Evolutionary conservation across 345 rosid genomes (phyloP), one percentile per base, ranked within the genome.

Genomic region (Geranium brycei): DNA sequence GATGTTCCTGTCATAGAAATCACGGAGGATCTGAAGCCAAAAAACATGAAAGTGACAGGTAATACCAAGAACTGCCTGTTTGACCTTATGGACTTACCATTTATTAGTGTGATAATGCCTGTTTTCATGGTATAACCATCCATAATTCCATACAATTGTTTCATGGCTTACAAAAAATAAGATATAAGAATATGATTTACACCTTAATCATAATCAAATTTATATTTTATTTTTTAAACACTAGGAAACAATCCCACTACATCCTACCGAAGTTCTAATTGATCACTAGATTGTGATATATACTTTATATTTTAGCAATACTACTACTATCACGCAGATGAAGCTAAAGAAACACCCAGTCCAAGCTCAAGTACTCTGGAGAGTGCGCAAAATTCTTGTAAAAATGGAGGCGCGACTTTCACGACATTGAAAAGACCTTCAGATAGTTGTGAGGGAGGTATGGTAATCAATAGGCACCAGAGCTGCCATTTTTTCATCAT

Each of bases 361-460:
- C 63, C 12, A 38, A 40, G 19, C 66, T 66, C 69, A 64, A 65
- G 72, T 65, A 66, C 65, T 64, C 16, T 19, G 58, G 82, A 69
- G 66, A 73, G 55, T 57, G 19, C 38, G 56, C 59, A 61, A 57
- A 73, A 62, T 61, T 71, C 66, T 53, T 35, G 68, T 70, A 65
- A 63, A 35, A 77, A 58, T 56, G 59, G 58, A 51, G 69, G 71
- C 63, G 65, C 77, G 64, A 72, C 77, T 69, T 58, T 51, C 64
- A 66, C 70, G 66, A 74, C 82, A 28, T 59, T 61, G 14, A 88
- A 82, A 72, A 80, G 90, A 67, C 77, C 78, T 51, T 70, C 87
- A 64, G 77, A 77, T 77, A 57, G 62, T 70, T 68, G 66, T 56
- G 59, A 60, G 51, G 82, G 81, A 81, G 95, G 93, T 88, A 78